Base-by-base conservation (phyloP, 2,329 filamentous ascomycete species). In the Didymella sp. region DNA sequence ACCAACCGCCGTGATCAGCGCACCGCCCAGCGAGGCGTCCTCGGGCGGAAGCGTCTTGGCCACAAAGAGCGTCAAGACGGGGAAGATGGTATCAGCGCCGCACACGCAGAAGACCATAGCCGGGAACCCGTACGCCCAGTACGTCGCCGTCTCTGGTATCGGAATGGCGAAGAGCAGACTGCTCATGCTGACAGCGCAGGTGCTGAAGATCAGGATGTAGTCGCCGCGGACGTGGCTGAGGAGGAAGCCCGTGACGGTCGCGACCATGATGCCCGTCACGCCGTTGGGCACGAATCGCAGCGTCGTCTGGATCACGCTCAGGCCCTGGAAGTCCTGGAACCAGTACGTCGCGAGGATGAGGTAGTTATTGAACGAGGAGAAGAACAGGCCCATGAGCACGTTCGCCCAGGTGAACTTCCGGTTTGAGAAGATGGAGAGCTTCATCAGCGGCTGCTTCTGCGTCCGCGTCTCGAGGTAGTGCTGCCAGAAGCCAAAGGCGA, bases 271-370 rank as follows among this genome's bases (percentile, higher is more conserved):
- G 6, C 88, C 88, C 7, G 79, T 79, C 0, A 87, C 78, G 9
- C 88, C 88, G 0, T 85, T 88, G 0, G 88, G 88, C 8, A 91
- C 79, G 70, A 90, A 91, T 3, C 87, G 85, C 8, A 90, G 71
- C 12, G 87, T 89, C 0, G 88, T 90, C 61, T 89, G 83, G n/a
- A 90, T 77, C 0, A 87, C 79, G 0, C 80, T 81, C 1, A 86
- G 79, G 0, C 81, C 84, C 64, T 88, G 86, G 69, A 84, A 90
- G 61, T 87, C 82, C 72, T 91, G 88, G 73, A 85, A 90, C 72
- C 85, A 89, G 73, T 88, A 90, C 4, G 88, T 91, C 1, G 86
- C 83, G 64, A 84, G 89, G 58, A 90, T 79, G 35, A 89, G 76
- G 63, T 83, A 89, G 71, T 87, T 87, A 75, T 88, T 89, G 76